Base-by-base conservation (phyloP, 345 rosid species). In the Isatis tinctoria region DNA sequence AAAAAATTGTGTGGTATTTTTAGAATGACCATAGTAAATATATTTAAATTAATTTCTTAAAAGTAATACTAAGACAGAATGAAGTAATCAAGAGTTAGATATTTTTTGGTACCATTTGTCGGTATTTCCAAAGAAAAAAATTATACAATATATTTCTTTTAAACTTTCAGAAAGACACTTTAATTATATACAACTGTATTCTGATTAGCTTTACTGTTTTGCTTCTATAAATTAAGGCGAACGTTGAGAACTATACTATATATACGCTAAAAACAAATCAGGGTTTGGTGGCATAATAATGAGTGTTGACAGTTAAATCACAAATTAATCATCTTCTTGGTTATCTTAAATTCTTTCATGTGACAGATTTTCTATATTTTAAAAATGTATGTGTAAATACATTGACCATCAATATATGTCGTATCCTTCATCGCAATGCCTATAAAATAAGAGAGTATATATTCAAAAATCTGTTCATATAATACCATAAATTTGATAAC, bases 171-270 rank as follows among this genome's bases (percentile, higher is more conserved):
- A 2, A 27, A 18, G 16, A 12, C 24, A 33, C 16, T 33, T 4
- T 35, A n/a, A n/a, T 35, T 41, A 65, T 12, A 11, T 54, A 40
- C 41, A 69, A 28, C 47, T 60, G 30, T 60, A 47, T 49, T 72
- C 24, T 51, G 16, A 37, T 61, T 14, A 51, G 18, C 20, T 17
- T 51, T 45, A 49, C 28, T 16, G n/a, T 20, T 47, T 0, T 35
- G 35, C 8, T 20, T 47, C 0, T 35, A 47, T 8, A 51, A 40
- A 27, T 5, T 14, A 12, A 14, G 63, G 30, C 36, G 45, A 72
- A 52, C 54, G 70, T 62, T 72, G 76, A 40, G 53, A 62, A 52
- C 6, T 49, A n/a, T n/a, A n/a, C n/a, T n/a, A n/a, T n/a, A 16
- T 59, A 49, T 51, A 26, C n/a, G n/a, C 22, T 58, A 45, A 10